Conservation (phyloP, 768 basidiomycete genomes). For the Suillus americanus region DNA sequence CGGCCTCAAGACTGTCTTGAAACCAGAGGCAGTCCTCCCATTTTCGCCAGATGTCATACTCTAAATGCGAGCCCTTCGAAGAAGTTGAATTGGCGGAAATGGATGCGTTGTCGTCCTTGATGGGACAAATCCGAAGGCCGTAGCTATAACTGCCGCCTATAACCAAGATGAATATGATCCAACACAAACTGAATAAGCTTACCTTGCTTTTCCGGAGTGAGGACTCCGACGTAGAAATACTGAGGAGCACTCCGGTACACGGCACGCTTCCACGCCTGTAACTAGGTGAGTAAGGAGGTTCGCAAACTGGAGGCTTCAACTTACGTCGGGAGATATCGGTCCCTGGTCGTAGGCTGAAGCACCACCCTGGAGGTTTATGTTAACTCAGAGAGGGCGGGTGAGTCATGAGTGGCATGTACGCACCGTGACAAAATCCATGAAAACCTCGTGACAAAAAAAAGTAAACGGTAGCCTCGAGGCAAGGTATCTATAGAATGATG, state of each 20-base stretch:
- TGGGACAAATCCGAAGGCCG: conserved; percentile 60
- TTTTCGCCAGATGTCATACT: conserved; percentile 74
- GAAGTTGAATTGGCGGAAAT: conserved; percentile 16
- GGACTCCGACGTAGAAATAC: conserved; percentile 57
- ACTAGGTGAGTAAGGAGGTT: neutral
- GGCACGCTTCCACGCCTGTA: conserved; percentile 60
- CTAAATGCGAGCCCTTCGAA: conserved; percentile 36
- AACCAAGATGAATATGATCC: conserved; percentile 5
- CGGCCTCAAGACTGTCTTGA: conserved; percentile 65
- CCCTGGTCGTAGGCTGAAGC: conserved; percentile 7
- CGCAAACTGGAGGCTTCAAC: conserved; percentile 9
- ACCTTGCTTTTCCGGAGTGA: conserved; percentile 61
- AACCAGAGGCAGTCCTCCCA: conserved; percentile 86
- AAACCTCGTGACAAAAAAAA: conserved; percentile 2
- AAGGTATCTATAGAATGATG: neutral
- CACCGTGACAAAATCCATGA: conserved; percentile 11
- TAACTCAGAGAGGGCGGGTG: neutral
- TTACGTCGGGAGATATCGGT: conserved; percentile 25
- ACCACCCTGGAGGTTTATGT: conserved; percentile 11
- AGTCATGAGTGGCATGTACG: neutral
- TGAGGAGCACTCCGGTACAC: conserved; percentile 59
- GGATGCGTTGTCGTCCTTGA: conserved; percentile 35
- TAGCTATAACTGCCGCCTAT: conserved; percentile 56
- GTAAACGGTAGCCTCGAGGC: neutral
- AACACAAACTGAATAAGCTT: conserved; percentile 16